Conservation (phyloP, 352 stramenopile species). For the Globisporangium splendens region DNA sequence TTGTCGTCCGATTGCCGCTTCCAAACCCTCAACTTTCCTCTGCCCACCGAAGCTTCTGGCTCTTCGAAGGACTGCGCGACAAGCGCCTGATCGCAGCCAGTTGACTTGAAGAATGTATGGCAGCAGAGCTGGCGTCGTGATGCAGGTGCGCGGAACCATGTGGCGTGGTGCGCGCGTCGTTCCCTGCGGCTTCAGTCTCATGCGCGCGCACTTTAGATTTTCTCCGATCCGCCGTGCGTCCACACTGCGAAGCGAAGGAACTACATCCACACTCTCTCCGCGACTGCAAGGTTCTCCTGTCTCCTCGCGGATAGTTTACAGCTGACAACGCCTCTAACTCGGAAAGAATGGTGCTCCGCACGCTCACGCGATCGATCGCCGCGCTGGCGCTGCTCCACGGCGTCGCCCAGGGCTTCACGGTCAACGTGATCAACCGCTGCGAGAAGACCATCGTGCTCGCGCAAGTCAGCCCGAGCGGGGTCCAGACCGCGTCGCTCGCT, state of each 20-base stretch:
- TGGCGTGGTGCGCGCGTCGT: neutral
- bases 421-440: conserved; percentile 65
- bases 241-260: neutral
- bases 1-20: too few relatives aligned
- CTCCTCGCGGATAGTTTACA: neutral
- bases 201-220: neutral
- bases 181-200: neutral
- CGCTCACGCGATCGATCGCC: conserved; percentile 22
- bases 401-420: conserved; percentile 30
- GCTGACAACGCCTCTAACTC: neutral
- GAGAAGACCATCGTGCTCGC: conserved; percentile 39
- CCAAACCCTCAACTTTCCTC: too few relatives aligned
- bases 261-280: neutral
- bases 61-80: too few relatives aligned
- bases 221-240: neutral
- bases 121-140: too few relatives aligned
- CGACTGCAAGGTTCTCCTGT: neutral
- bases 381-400: conserved; percentile 27
- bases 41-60: too few relatives aligned
- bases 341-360: conserved; percentile 23
- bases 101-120: too few relatives aligned
- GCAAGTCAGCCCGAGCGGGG: conserved; percentile 25
- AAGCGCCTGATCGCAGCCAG: too few relatives aligned
- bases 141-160: too few relatives aligned
- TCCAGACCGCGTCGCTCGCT: conserved; percentile 24